A percentile compares a stretch with the other conserved stretches of the same genome.
Evolutionary conservation across 177 flowering plant genomes (phyloP).

Genomic region (Vitis hybrid): DNA sequence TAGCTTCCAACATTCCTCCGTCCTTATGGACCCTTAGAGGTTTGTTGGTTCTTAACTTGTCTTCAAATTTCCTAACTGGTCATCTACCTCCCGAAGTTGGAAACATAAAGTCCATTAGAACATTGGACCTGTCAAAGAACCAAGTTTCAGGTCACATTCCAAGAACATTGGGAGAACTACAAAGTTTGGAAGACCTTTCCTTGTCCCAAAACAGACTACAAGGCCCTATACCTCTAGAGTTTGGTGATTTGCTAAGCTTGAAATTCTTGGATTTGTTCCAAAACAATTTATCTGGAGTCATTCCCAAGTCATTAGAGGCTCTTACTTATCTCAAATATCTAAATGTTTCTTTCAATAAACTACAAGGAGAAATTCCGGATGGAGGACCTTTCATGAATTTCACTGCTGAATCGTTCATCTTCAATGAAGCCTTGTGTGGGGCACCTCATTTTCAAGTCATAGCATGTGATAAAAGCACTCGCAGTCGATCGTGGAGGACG

Average conservation of each 20-base stretch:
- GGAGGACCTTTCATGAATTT: too few species aligned
- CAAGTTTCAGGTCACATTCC: conserved; percentile 18
- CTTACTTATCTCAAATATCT: too few species aligned
- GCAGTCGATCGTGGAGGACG: not conserved
- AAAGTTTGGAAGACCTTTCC: conserved; percentile 1
- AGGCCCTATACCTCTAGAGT: not conserved
- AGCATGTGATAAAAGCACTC: not conserved
- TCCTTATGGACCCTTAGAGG: conserved; percentile 9
- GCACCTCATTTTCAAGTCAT: too few species aligned
- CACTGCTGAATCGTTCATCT: too few species aligned
- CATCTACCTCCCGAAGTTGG: too few species aligned
- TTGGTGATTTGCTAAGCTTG: conserved; percentile 6
- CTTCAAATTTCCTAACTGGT: conserved; percentile 5
- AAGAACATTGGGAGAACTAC: conserved; percentile 11
- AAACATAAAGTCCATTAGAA: too few species aligned
- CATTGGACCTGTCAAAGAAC: too few species aligned
- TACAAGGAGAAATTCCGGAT: too few species aligned
- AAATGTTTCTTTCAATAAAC: too few species aligned
- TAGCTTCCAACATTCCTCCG: conserved; percentile 7
- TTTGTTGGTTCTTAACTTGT: conserved; percentile 6
- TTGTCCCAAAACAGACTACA: conserved; percentile 4
- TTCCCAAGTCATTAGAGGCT: not conserved
- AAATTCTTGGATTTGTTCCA: conserved; percentile 11
- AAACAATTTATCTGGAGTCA: conserved; percentile 12
- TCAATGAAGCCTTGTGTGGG: too few species aligned